Evolutionary conservation across 352 stramenopile genomes (phyloP).

Genomic region (Phytophthora citricola): DNA sequence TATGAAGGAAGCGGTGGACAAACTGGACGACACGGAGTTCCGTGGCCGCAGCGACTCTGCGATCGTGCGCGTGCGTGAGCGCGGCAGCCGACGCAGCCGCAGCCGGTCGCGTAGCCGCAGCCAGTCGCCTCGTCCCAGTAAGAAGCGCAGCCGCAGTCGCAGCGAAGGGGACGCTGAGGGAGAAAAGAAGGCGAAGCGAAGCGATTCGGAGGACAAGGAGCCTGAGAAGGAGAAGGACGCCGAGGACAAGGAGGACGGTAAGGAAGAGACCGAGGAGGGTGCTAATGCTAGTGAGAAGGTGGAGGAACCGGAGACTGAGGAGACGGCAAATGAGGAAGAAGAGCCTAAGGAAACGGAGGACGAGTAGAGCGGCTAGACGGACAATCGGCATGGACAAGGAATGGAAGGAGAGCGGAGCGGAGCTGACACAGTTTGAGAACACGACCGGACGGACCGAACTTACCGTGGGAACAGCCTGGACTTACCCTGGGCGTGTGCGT

Average conservation of each 20-base stretch:
- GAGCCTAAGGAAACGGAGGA: slow-evolving; percentile 8
- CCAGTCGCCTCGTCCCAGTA: slow-evolving; percentile 40
- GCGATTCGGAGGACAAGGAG: slow-evolving; percentile 43
- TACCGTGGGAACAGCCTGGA: slow-evolving; percentile 29
- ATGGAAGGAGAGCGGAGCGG: background rate
- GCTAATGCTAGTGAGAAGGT: slow-evolving; percentile 11
- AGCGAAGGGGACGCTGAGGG: slow-evolving; percentile 36
- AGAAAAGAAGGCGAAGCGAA: slow-evolving; percentile 46
- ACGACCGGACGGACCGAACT: slow-evolving; percentile 20
- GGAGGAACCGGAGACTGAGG: slow-evolving; percentile 20
- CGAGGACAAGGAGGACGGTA: slow-evolving; percentile 19
- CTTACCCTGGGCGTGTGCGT: slow-evolving; percentile 33
- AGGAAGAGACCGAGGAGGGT: slow-evolving; percentile 25
- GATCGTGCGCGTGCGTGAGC: slow-evolving; percentile 61
- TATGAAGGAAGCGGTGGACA: slow-evolving; percentile 72
- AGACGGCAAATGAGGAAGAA: slow-evolving; percentile 22
- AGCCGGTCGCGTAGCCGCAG: slow-evolving; percentile 55
- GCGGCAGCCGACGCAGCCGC: slow-evolving; percentile 39
- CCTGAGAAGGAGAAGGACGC: slow-evolving; percentile 9
- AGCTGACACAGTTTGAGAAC: slow-evolving; percentile 35
- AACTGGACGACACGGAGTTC: slow-evolving; percentile 73
- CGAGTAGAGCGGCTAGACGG: slow-evolving; percentile 23
- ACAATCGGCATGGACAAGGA: slow-evolving; percentile 18
- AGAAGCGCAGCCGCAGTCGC: slow-evolving; percentile 46
- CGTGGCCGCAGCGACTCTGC: slow-evolving; percentile 45